Evolutionary conservation across 176 grass and related monocot species (phyloP).

Genomic region (Themeda triandra): DNA sequence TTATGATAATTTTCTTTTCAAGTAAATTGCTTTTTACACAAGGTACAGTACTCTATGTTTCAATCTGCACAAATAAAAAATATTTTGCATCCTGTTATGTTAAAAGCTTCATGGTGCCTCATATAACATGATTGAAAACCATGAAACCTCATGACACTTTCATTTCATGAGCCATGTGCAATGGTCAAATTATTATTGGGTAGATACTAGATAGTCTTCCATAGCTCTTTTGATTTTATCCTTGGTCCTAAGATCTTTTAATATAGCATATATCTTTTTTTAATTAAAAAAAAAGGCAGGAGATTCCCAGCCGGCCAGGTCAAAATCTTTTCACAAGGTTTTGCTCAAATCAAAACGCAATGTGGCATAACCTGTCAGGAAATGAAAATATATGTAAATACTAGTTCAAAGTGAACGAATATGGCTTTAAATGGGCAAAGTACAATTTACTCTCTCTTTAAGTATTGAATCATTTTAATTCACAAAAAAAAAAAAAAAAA

Average conservation of each 20-base stretch:
- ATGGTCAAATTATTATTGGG: neutral
- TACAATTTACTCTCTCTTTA: neutral
- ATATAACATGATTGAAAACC: neutral
- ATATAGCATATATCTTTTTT: neutral
- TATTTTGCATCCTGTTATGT: neutral
- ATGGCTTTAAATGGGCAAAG: neutral
- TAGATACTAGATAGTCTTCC: neutral
- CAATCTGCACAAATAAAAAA: neutral
- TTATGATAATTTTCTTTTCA: slow-evolving; percentile 1
- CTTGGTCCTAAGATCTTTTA: neutral
- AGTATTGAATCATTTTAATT: neutral
- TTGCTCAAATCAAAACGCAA: neutral
- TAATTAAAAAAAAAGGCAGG: no score
- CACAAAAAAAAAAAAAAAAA: neutral
- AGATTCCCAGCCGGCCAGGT: no score
- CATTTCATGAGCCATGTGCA: neutral
- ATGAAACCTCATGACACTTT: neutral
- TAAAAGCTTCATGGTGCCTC: neutral
- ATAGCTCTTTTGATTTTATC: neutral
- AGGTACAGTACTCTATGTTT: neutral
- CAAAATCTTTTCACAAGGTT: neutral
- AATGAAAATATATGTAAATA: neutral
- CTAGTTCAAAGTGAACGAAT: neutral
- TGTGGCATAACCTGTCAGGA: neutral
- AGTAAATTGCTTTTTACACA: neutral